phyloP scores from a whole-genome alignment of 306 rosid species.

The Prunus campanulata region DNA sequence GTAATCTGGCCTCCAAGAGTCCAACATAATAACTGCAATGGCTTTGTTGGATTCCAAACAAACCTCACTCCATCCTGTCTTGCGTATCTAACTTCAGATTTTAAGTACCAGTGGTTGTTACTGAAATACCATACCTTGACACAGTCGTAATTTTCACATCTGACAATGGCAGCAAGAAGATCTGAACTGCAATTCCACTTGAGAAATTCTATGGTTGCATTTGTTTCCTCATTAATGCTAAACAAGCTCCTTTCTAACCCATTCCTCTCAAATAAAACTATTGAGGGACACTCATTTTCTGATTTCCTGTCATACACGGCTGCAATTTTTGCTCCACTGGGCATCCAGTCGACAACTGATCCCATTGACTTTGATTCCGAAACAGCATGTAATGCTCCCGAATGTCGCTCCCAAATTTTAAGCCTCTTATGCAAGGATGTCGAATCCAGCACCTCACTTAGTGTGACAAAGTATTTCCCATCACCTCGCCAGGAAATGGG shows the following conservation, averaged over 20 bases:
- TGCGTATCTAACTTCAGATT: constrained; percentile 73
- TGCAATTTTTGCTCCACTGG: constrained; percentile 94
- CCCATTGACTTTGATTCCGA: constrained; percentile 63
- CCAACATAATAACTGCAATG: constrained; percentile 84
- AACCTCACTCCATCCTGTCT: constrained; percentile 65
- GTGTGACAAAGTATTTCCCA: constrained; percentile 78
- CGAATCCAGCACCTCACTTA: constrained; percentile 39
- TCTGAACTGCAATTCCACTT: constrained; percentile 99
- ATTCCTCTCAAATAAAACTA: constrained; percentile 91
- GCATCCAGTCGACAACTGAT: constrained; percentile 88
- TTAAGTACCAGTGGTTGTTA: constrained; percentile 88
- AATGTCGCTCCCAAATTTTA: constrained; percentile 87
- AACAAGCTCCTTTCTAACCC: constrained; percentile 83
- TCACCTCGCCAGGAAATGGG: constrained; percentile 92
- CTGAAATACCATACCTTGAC: constrained; percentile 82
- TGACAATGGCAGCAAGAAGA: constrained; percentile 84
- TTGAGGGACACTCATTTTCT: constrained; percentile 58
- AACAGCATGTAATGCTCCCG: constrained; percentile 68
- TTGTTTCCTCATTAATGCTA: constrained; percentile 51
- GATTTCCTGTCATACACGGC: constrained; percentile 62
- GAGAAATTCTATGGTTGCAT: constrained; percentile 53
- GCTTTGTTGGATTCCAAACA: constrained; percentile 78
- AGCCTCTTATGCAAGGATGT: constrained; percentile 47
- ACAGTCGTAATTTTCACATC: constrained; percentile 64
- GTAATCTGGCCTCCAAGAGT: constrained; percentile 74